A percentile compares a stretch with the other conserved stretches of the same genome.
phyloP scores from a whole-genome alignment of 495 filamentous ascomycete genomes.

The Achaetomiella virescens region DNA sequence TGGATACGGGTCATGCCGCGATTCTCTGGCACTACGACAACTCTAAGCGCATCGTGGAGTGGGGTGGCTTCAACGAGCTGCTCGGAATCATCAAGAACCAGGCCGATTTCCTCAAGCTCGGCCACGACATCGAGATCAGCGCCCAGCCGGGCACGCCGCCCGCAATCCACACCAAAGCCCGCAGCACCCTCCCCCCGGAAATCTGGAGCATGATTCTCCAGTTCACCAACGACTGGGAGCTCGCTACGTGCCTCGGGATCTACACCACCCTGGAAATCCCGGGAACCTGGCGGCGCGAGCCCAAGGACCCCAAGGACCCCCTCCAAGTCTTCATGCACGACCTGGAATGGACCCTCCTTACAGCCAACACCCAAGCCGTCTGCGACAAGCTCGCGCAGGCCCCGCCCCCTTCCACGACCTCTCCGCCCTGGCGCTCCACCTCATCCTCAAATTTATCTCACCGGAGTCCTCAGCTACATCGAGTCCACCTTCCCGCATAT shows the following conservation, averaged over 20 bases:
- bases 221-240: conserved; percentile 81
- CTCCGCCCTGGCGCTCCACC: conserved; percentile 73
- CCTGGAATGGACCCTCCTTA: conserved; percentile 77
- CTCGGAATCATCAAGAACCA: conserved; percentile 62
- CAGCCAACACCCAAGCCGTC: conserved; percentile 58
- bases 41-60: conserved; percentile 49
- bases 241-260: conserved; percentile 71
- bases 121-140: conserved; percentile 51
- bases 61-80: conserved; percentile 62
- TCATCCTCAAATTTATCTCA: conserved; percentile 88
- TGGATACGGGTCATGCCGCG: conserved; percentile 66
- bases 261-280: conserved; percentile 65
- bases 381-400: conserved; percentile 60
- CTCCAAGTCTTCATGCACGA: conserved; percentile 50
- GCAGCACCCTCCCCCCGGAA: conserved; percentile 60
- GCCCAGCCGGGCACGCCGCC: conserved; percentile 30
- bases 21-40: conserved; percentile 67
- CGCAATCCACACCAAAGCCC: conserved; percentile 23
- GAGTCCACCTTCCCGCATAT: conserved; percentile 69
- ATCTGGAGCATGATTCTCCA: conserved; percentile 86
- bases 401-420: conserved; percentile 64
- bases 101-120: conserved; percentile 54
- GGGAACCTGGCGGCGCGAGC: conserved; percentile 49
- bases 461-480: conserved; percentile 72
- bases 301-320: conserved; percentile 36